Evolutionary conservation across 2,329 filamentous ascomycete species (phyloP), one percentile per base, ranked within the genome.

Genomic region (Apiospora malaysiana): DNA sequence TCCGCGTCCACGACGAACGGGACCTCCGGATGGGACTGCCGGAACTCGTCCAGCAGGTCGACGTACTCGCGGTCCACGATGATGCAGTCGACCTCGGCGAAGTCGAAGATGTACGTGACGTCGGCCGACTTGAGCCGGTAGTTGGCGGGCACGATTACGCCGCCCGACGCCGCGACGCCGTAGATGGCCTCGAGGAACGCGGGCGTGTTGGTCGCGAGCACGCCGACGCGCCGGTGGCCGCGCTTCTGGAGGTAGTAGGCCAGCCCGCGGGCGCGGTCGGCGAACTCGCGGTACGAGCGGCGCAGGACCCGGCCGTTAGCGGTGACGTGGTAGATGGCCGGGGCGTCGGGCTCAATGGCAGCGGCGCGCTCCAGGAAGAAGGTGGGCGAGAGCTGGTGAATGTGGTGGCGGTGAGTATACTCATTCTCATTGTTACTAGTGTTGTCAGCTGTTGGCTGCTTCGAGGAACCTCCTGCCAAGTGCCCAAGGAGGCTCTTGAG

Each of bases 161-260:
- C 93, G 1, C 94, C 94, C 0, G 93, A 93, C 0, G 93, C 95
- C 0, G 91, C 91, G 75, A 98, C 92, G 1, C 93, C 96, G 78
- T 94, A 99, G 73, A 97, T 93, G 8, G 91, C 89, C 82, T 98
- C 95, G 40, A 99, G 85, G 77, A 98, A 98, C 0, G 95, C 95
- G 0, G 96, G 96, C 0, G 96, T 99, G 80, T 99, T 99, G 3
- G 96, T 93, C 10, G 91, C 91, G 14, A 99, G 85, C 66, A 99
- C 91, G 8, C 96, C 96, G 7, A 98, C 92, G 72, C 93, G 88
- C 77, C 90, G 92, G 77, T 90, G 90, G 5, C 88, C 87, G 78
- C 93, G 89, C 80, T 93, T 93, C 75, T 89, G 88, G 70, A 99
- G 80, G 80, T 92, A 98, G 82, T 97, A 98, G 18, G 94, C 95